Conservation (phyloP, 78 protist genomes). For the Dictyostelium capitatum region DNA sequence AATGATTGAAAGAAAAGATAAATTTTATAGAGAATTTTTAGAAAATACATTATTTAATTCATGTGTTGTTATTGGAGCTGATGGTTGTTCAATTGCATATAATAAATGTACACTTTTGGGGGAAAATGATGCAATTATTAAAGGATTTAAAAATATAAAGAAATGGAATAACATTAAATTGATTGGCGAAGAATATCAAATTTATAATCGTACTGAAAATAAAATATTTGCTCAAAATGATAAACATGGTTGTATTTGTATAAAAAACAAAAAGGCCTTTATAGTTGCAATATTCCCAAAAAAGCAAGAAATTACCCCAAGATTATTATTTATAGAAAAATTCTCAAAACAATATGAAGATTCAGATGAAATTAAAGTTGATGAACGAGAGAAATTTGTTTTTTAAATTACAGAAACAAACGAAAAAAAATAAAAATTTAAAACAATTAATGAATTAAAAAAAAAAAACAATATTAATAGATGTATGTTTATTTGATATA, state of each 20-base stretch:
- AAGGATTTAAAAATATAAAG: slow-evolving; percentile 35
- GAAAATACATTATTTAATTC: slow-evolving; percentile 58
- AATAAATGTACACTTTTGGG: slow-evolving; percentile 58
- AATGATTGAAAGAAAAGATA: slow-evolving; percentile 47
- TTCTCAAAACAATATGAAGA: slow-evolving; percentile 45
- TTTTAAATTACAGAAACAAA: neutral
- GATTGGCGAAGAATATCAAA: slow-evolving; percentile 43
- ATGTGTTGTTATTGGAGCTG: slow-evolving; percentile 12
- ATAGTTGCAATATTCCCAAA: slow-evolving; percentile 62
- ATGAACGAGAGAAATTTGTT: slow-evolving; percentile 40
- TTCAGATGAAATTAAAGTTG: neutral
- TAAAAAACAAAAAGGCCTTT: slow-evolving; percentile 36
- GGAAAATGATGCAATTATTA: slow-evolving; percentile 25
- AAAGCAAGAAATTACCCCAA: slow-evolving; percentile 45
- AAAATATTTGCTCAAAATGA: slow-evolving; percentile 50
- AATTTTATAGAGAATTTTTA: slow-evolving; percentile 62
- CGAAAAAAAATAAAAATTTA: too few relatives aligned
- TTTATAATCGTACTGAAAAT: neutral
- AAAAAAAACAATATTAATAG: too few relatives aligned
- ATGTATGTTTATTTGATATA: neutral
- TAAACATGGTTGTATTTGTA: slow-evolving; percentile 27
- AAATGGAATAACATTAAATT: neutral
- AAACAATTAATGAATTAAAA: too few relatives aligned
- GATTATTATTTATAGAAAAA: slow-evolving; percentile 23
- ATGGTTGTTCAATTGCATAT: slow-evolving; percentile 50